Evolutionary conservation across 495 filamentous ascomycete species (phyloP).

Genomic region (Trichocladium uniseriatum): DNA sequence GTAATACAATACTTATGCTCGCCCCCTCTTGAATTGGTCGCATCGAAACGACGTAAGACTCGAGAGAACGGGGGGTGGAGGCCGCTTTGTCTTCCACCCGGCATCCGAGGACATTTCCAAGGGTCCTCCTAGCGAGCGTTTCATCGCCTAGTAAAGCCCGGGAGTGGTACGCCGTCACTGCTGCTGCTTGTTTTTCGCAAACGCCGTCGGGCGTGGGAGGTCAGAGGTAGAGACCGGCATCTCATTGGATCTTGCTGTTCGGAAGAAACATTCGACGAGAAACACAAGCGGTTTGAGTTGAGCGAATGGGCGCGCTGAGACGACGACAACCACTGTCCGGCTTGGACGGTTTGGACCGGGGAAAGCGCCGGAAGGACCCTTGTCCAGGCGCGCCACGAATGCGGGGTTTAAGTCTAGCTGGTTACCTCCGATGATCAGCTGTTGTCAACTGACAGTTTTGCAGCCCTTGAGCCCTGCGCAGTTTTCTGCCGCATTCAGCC

Average conservation of each 20-base stretch:
- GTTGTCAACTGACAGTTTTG: not conserved
- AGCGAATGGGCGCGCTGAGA: conserved; percentile 5
- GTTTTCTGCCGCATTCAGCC: conserved; percentile 14
- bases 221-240: not conserved
- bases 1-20: too few relatives aligned
- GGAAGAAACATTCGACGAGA: conserved; percentile 6
- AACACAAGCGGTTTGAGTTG: not conserved
- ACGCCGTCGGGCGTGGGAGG: not conserved
- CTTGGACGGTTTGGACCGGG: not conserved
- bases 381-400: not conserved
- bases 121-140: not conserved
- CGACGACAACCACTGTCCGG: not conserved
- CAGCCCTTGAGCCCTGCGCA: not conserved
- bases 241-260: not conserved
- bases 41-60: not conserved
- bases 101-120: not conserved
- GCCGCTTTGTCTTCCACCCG: not conserved
- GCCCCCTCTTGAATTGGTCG: too few relatives aligned
- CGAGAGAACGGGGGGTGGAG: not conserved
- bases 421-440: not conserved
- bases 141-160: not conserved
- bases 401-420: not conserved
- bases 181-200: not conserved
- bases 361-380: too few relatives aligned
- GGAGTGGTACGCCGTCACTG: not conserved